These are phyloP conservation scores for Fusarium brevicatenulatum DNA, from an alignment of 2,329 filamentous ascomycete genomes.

Conservation along the genomic window DNA sequence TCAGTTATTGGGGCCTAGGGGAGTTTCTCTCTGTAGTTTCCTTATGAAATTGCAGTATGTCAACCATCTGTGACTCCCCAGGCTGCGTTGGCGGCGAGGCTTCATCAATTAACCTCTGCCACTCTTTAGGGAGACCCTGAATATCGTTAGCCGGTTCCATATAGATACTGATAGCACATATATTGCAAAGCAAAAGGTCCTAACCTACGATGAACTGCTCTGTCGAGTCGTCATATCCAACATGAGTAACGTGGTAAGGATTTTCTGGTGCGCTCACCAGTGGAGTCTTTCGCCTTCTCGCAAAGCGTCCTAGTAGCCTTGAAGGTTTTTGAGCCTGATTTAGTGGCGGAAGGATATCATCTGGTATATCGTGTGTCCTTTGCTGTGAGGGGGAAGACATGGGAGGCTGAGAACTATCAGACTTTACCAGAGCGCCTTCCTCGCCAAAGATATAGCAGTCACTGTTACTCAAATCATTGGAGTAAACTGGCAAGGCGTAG, in stretches of 20 bases:
- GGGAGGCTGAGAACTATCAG: not conserved
- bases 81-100: no score
- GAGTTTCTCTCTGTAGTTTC: rapidly evolving
- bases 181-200: rapidly evolving
- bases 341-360: rapidly evolving
- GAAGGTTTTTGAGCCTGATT: rapidly evolving
- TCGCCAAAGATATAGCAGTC: not conserved
- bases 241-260: rapidly evolving
- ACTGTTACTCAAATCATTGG: not conserved
- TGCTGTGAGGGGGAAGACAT: not conserved
- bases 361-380: rapidly evolving
- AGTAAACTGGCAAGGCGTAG: not conserved
- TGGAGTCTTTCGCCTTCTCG: not conserved
- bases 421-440: not conserved
- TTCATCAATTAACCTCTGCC: not conserved
- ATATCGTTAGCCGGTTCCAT: not conserved
- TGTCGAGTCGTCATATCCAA: rapidly evolving
- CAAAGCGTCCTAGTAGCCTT: not conserved
- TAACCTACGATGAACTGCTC: not conserved
- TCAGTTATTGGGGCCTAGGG: rapidly evolving
- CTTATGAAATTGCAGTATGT: no score
- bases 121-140: not conserved
- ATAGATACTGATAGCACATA: rapidly evolving
- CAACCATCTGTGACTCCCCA: rapidly evolving
- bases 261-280: rapidly evolving